A percentile compares a stretch with the other conserved stretches of the same genome.
phyloP scores from a whole-genome alignment of 495 filamentous ascomycete species.

The Xylaria flabelliformis region DNA sequence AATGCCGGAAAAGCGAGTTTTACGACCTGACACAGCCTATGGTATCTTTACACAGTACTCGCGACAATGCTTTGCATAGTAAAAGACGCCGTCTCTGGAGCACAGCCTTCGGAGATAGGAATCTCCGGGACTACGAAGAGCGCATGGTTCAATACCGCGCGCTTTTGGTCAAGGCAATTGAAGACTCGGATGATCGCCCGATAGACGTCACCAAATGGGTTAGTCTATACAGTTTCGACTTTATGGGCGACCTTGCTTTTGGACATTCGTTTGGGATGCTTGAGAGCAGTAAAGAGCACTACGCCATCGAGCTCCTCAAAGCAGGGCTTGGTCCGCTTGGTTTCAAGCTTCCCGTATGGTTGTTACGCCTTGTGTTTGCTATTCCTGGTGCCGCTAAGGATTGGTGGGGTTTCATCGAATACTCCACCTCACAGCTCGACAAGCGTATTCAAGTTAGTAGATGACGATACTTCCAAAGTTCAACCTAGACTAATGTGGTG shows the following conservation, averaged over 20 bases:
- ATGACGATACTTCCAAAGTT: constrained; percentile 10
- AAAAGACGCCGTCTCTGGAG: constrained; percentile 49
- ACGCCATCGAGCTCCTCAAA: constrained; percentile 35
- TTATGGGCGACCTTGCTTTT: constrained; percentile 57
- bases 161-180: not conserved
- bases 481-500: not conserved
- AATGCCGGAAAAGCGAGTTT: constrained; percentile 40
- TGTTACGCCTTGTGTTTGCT: constrained; percentile 8
- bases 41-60: constrained; percentile 39
- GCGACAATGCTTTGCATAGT: constrained; percentile 43
- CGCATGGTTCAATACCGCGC: constrained; percentile 37
- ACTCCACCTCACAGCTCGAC: constrained; percentile 26
- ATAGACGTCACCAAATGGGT: constrained; percentile 51
- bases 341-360: constrained; percentile 37
- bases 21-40: constrained; percentile 41
- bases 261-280: constrained; percentile 55
- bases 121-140: constrained; percentile 39
- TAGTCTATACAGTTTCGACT: constrained; percentile 53
- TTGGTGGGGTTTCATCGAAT: constrained; percentile 22
- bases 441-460: constrained; percentile 31
- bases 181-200: constrained; percentile 2
- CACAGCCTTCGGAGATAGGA: constrained; percentile 40
- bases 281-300: constrained; percentile 33
- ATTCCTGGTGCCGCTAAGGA: constrained; percentile 11
- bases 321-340: constrained; percentile 31